phyloP scores from a whole-genome alignment of 257 asterid species.

The Nicotiana paniculata region DNA sequence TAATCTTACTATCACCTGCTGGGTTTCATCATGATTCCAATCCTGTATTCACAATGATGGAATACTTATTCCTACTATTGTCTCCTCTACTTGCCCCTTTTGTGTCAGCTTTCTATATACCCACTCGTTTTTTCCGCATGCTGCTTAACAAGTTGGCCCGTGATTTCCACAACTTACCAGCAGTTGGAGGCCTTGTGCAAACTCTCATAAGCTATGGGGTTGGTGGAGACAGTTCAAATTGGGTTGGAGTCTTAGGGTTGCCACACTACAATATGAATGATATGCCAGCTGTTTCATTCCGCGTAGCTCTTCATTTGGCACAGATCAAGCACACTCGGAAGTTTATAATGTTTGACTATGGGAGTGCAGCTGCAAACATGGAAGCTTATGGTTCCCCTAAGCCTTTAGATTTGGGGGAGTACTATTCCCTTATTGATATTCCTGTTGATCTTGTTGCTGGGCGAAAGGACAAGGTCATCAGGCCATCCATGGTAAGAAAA shows the following conservation, averaged over 20 bases:
- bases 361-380: conserved; percentile 61
- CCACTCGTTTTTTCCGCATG: conserved; percentile 93
- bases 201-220: conserved; percentile 87
- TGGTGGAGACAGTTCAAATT: conserved; percentile 98
- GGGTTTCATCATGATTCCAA: conserved; percentile 86
- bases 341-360: conserved; percentile 82
- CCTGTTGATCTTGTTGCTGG: conserved; percentile 97
- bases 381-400: conserved; percentile 62
- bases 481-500: conserved; percentile 79
- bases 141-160: conserved; percentile 82
- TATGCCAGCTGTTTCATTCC: conserved; percentile 92
- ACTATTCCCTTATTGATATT: conserved; percentile 58
- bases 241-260: conserved; percentile 87
- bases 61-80: conserved; percentile 37
- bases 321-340: conserved; percentile 72
- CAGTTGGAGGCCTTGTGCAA: conserved; percentile 95
- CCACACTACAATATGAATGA: conserved; percentile 98
- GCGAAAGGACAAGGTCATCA: conserved; percentile 69
- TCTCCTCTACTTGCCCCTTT: conserved; percentile 61
- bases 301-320: conserved; percentile 80
- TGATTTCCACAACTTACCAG: conserved; percentile 91
- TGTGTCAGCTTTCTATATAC: conserved; percentile 87
- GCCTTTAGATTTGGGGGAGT: conserved; percentile 76
- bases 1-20: conserved; percentile 93
- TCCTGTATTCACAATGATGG: conserved; percentile 47